Evolutionary conservation across 345 rosid genomes (phyloP), one percentile per base, ranked within the genome.

Genomic region (Luvunga scandens): DNA sequence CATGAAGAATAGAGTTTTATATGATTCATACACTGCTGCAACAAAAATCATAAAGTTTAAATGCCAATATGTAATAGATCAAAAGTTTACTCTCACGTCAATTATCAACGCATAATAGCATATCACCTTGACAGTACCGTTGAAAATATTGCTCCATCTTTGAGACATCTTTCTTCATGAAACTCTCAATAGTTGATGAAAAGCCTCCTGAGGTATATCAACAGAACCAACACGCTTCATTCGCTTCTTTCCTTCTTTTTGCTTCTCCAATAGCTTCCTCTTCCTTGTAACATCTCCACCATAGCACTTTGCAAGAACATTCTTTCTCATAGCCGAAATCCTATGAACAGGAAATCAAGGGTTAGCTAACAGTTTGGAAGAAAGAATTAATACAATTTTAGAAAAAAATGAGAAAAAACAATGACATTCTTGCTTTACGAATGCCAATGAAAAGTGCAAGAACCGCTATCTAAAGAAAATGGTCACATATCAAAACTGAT

Each of bases 181-280:
- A 64, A 94, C 99, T 87, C 89, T 96, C 84, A 96, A 84, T 75
- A 96, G 82, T 81, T 94, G 90, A 83, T 91, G 90, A 85, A 96
- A 96, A 75, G 99, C 98, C 78, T 96, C 98, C 77, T 96, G 99
- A 38, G 99, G 97, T 78, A 96, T 96, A 78, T 94, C 98, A 75
- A 96, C 98, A 72, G 99, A 96, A 77, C 99, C 99, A 75, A 96
- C 84, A 13, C 99, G 89, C 83, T 96, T 96, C 99, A 96, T 96
- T 42, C 97, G 83, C 82, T 94, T 96, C 89, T 96, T 96, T 74
- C 99, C 99, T 89, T 96, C 98, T 87, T 94, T 94, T 69, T 96
- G 97, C 75, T 96, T 96, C 87, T 93, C 99, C 71, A 96, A 83
- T 66, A 94, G 93, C 88, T 96, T 96, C 88, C 79, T 91, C 84